phyloP scores from a whole-genome alignment of 2,329 filamentous ascomycete species.

The Nigrospora osmanthi region DNA sequence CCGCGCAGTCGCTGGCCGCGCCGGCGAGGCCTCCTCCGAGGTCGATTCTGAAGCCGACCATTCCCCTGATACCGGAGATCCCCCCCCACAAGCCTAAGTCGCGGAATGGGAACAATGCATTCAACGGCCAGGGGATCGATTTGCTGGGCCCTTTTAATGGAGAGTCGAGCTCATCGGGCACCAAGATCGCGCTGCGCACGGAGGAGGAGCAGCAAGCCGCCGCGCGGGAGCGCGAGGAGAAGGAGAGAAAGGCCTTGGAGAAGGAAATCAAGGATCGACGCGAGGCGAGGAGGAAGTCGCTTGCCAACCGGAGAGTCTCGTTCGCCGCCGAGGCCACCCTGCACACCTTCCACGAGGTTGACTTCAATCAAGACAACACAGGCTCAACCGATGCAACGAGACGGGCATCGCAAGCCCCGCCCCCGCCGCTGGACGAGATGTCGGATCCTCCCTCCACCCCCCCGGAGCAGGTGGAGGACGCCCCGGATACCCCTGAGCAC shows the following conservation, averaged over 20 bases:
- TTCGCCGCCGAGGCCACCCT: conserved; percentile 96
- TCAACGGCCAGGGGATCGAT: too few species aligned
- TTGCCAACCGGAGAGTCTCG: conserved; percentile 88
- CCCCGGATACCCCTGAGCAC: conserved; percentile 52
- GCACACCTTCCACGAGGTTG: conserved; percentile 93
- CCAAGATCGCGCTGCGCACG: conserved; percentile 57
- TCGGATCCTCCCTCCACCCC: conserved; percentile 54
- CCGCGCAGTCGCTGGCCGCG: conserved; percentile 44
- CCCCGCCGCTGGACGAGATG: conserved; percentile 27
- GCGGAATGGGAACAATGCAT: conserved; percentile 30
- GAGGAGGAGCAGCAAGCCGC: conserved; percentile 66
- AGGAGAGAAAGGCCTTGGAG: conserved; percentile 50
- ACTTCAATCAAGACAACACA: conserved; percentile 81
- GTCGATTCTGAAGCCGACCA: conserved; percentile 77
- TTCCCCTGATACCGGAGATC: conserved; percentile 58
- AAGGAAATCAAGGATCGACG: conserved; percentile 62
- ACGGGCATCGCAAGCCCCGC: conserved; percentile 54
- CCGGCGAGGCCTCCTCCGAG: conserved; percentile 43
- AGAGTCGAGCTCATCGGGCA: conserved; percentile 27
- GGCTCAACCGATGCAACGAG: conserved; percentile 71
- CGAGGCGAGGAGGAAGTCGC: conserved; percentile 84
- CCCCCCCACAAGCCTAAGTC: conserved; percentile 58
- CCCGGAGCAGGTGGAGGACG: conserved; percentile 51
- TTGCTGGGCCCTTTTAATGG: conserved; percentile 30
- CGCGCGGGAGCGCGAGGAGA: conserved; percentile 61